Evolutionary conservation across 2,329 filamentous ascomycete genomes (phyloP).

Genomic region (Fusarium siculi): DNA sequence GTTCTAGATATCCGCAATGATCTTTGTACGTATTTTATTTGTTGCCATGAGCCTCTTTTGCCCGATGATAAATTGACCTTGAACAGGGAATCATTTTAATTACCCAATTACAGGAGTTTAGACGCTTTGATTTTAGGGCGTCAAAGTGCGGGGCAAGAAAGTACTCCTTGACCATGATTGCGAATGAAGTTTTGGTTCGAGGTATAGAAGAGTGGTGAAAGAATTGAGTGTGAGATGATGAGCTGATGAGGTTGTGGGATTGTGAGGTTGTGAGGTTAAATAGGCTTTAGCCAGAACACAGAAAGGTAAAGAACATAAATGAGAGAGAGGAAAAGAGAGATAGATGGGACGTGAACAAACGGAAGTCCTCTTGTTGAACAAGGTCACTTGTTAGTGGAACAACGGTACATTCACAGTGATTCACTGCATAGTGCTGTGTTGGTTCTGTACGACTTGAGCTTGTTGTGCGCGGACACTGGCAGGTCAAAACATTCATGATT

Average conservation of each 20-base stretch:
- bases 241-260: too few relatives aligned
- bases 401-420: background rate
- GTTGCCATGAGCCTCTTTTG: too few relatives aligned
- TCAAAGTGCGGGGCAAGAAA: background rate
- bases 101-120: background rate
- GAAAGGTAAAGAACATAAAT: background rate
- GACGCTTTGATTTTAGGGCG: background rate
- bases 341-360: background rate
- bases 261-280: background rate
- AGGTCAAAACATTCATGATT: accelerated
- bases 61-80: too few relatives aligned
- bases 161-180: background rate
- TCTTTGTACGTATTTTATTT: too few relatives aligned
- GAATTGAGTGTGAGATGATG: background rate
- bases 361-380: background rate
- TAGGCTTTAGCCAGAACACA: background rate
- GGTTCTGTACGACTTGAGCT: background rate
- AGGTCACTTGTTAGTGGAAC: background rate
- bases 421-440: background rate
- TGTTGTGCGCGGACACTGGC: background rate
- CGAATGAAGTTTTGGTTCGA: accelerated
- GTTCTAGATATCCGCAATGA: too few relatives aligned
- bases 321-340: accelerated
- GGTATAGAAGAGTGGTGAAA: background rate
- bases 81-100: too few relatives aligned